A percentile compares a stretch with the other conserved stretches of the same genome.
Evolutionary conservation across 768 basidiomycete genomes (phyloP).

Genomic region (Kondoa subrosea): DNA sequence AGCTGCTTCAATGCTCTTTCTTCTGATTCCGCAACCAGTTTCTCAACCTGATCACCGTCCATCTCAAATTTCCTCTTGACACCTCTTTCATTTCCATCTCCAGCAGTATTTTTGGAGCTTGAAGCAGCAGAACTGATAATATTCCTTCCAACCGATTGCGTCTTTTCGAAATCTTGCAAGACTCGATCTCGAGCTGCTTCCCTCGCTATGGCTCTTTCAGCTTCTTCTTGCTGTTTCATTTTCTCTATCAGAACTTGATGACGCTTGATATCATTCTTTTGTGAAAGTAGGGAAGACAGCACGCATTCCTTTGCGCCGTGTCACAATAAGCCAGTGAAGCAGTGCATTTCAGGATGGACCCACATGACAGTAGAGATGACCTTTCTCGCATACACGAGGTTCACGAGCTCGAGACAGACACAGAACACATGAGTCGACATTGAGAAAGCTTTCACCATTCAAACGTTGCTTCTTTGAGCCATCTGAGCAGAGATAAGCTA

Average conservation of each 20-base stretch:
- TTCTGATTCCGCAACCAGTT: constrained; percentile 61
- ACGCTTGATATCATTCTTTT: constrained; percentile 84
- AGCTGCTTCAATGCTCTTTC: constrained; percentile 68
- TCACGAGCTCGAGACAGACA: constrained; percentile 45
- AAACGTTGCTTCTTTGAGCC: constrained; percentile 52
- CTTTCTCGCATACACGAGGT: constrained; percentile 63
- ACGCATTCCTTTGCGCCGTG: constrained; percentile 48
- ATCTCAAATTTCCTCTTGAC: constrained; percentile 77
- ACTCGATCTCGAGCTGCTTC: constrained; percentile 74
- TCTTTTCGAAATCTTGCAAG: constrained; percentile 70
- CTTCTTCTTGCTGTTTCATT: constrained; percentile 61
- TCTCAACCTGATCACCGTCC: constrained; percentile 53
- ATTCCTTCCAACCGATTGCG: constrained; percentile 55
- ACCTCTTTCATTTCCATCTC: constrained; percentile 25
- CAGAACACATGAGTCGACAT: constrained; percentile 69
- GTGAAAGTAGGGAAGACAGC: constrained; percentile 62
- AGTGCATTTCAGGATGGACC: not conserved
- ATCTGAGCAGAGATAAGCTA: constrained; percentile 29
- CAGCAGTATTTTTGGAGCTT: constrained; percentile 3
- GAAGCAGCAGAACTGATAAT: constrained; percentile 17
- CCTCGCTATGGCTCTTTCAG: constrained; percentile 51
- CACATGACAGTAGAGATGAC: constrained; percentile 77
- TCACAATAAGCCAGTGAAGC: not conserved
- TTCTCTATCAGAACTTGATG: constrained; percentile 64
- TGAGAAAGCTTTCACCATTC: constrained; percentile 82